phyloP scores from a whole-genome alignment of 306 rosid genomes.

The Rosa lucieae region DNA sequence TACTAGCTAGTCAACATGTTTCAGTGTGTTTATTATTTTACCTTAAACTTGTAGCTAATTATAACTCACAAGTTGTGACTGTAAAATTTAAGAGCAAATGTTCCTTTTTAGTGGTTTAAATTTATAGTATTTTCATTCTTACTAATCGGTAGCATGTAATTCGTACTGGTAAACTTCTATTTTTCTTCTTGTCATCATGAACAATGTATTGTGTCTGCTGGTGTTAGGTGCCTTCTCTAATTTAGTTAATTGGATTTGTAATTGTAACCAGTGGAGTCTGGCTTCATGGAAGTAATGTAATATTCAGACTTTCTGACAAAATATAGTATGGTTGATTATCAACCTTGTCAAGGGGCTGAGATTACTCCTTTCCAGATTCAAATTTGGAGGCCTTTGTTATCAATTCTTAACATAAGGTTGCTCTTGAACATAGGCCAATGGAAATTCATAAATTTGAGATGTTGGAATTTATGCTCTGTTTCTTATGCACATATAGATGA shows the following conservation, averaged over 20 bases:
- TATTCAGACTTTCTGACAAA: not conserved
- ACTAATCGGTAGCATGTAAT: not conserved
- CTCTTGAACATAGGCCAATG: not conserved
- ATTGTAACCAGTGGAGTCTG: not conserved
- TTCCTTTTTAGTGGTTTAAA: not conserved
- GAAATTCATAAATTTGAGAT: not conserved
- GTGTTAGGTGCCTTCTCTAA: slow-evolving; percentile 2
- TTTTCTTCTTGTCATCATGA: not conserved
- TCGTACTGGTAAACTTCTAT: not conserved
- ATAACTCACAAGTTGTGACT: not conserved
- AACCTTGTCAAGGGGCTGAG: not conserved
- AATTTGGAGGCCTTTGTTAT: not conserved
- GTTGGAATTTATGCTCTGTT: not conserved
- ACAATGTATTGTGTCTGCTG: not conserved
- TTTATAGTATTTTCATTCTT: not conserved
- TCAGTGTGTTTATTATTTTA: too few relatives aligned
- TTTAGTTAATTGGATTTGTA: not conserved
- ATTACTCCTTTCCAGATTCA: too few relatives aligned
- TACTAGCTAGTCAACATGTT: not conserved
- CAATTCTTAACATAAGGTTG: not conserved
- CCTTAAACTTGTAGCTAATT: not conserved
- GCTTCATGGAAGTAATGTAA: not conserved
- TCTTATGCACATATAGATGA: not conserved
- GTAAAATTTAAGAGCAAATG: not conserved
- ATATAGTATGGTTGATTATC: not conserved